phyloP scores from a whole-genome alignment of 208 protist species.

The Wallacemonas sp. region DNA sequence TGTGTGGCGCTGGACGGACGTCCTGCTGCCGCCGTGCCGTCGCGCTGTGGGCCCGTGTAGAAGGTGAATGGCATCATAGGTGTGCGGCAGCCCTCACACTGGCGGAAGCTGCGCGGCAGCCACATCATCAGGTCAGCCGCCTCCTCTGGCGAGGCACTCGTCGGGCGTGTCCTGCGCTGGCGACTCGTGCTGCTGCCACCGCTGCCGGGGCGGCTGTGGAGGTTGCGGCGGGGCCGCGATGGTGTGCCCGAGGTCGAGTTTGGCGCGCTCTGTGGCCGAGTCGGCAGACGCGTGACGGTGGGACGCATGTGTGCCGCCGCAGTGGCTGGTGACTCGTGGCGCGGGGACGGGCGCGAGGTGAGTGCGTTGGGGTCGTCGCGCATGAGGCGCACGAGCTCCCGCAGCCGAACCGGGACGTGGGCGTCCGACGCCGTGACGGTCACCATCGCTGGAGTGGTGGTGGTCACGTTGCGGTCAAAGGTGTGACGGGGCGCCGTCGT shows the following conservation, averaged over 20 bases:
- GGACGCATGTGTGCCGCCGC: no score
- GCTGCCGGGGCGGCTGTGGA: background rate
- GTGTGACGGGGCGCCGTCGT: no score
- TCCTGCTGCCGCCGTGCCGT: no score
- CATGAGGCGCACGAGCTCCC: constrained; percentile 3
- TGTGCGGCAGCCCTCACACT: constrained; percentile 7
- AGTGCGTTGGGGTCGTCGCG: background rate
- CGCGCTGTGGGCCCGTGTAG: no score
- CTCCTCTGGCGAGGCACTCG: no score
- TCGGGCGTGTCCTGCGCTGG: background rate
- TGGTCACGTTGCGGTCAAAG: background rate
- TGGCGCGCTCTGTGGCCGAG: background rate
- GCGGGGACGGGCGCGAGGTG: no score
- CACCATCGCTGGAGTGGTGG: background rate
- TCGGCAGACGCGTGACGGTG: no score
- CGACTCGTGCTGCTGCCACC: background rate
- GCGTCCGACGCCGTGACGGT: background rate
- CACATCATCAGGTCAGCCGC: constrained; percentile 9
- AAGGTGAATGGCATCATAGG: constrained; percentile 13
- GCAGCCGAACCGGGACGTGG: constrained; percentile 1
- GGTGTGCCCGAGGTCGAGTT: background rate
- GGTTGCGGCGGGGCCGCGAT: background rate
- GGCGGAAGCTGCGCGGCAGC: background rate
- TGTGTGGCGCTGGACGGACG: background rate
- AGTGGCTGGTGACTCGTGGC: no score